Evolutionary conservation across 805 yeast genomes (phyloP), one percentile per base, ranked within the genome.

Genomic region (Sugiyamaella boreocaroliniensis): DNA sequence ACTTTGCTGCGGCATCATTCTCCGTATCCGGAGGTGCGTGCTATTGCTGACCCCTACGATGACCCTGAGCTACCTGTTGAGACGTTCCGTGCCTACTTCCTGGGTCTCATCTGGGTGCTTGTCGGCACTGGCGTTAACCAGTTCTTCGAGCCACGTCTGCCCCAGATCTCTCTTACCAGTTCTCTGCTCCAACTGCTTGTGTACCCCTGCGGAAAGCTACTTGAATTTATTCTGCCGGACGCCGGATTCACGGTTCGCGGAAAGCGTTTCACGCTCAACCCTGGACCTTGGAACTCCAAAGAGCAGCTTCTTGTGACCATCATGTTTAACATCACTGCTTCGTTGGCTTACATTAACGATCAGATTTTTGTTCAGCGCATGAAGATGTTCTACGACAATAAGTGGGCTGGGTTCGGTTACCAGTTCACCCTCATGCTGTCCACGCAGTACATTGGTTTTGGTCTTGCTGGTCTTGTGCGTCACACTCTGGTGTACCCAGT

Each of bases 231-330:
- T 15, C 54, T 79, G 15, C 84, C 85, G 26, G 76, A 75, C 51
- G 37, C 8, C 8, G 37, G 37, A 3, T 32, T 76, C 58, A 70
- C 64, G 2, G 48, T 73, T 50, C 58, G 61, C 44, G 75, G 80
- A 47, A 67, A 61, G 29, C 68, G 74, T 62, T 66, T 67, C 58
- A 71, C 73, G 9, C 64, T 82, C 50, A 80, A 80, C 63, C 84
- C 83, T 2, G 85, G 87, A 9, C 83, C 84, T 11, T 83, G 86
- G 84, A 69, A 73, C 26, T 71, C 65, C 56, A 83, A 83, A 61
- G 88, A 83, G 61, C 88, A 83, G 64, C 80, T 81, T 82, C 72
- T 83, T 53, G 72, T 83, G 1, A 78, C 88, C 1, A 51, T 67
- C 16, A 58, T 65, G 34, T 63, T 64, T 58, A 55, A 60, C 11